Percentiles rank a stretch among this genome's conserved stretches.
phyloP scores from a whole-genome alignment of 2,329 filamentous ascomycete genomes.

The Fusarium sp. region DNA sequence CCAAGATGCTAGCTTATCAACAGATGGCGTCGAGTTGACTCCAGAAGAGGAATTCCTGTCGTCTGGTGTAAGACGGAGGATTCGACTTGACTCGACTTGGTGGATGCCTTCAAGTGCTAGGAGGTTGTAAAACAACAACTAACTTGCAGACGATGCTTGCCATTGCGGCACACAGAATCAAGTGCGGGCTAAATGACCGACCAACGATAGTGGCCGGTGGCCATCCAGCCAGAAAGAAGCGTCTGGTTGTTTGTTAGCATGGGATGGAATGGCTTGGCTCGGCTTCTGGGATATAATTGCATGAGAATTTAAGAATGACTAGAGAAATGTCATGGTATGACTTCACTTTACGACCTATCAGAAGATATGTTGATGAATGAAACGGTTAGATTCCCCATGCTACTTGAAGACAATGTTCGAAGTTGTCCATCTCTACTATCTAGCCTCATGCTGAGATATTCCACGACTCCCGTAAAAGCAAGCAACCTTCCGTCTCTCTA shows the following conservation, averaged over 20 bases:
- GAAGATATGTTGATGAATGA: not conserved
- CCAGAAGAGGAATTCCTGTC: not conserved
- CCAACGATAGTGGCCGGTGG: not conserved
- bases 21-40: not conserved
- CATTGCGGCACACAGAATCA: not conserved
- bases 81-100: slow-evolving; percentile 3
- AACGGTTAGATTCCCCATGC: not conserved
- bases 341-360: not conserved
- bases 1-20: slow-evolving; percentile 18
- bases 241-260: not conserved
- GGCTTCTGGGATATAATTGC: slow-evolving; percentile 11
- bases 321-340: not conserved
- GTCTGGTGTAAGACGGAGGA: slow-evolving; percentile 18
- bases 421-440: not conserved
- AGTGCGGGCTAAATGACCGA: not conserved
- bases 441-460: not conserved
- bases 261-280: slow-evolving; percentile 13
- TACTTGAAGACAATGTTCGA: not conserved
- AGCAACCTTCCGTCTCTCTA: not conserved
- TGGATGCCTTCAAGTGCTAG: not conserved
- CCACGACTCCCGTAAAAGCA: not conserved
- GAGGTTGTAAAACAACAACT: not conserved
- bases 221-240: slow-evolving; percentile 1
- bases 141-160: not conserved
- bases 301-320: slow-evolving; percentile 1